Evolutionary conservation across 305 asterid species (phyloP), one percentile per base, ranked within the genome.

Genomic region (Solanum hybrid): DNA sequence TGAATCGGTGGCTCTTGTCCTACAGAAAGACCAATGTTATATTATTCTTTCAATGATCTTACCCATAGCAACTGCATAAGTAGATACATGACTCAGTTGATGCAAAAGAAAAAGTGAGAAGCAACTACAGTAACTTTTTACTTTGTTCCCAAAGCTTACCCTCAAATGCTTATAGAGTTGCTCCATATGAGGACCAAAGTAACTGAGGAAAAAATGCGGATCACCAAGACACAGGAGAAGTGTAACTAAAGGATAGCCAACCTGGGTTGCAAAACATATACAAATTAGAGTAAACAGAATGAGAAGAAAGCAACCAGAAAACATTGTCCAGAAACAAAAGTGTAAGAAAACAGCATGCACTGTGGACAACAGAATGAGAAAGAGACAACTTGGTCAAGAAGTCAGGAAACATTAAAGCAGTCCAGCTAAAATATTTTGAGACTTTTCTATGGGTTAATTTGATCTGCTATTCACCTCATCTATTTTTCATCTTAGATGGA

Each of bases 181-280:
- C 89, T 97, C 99, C 99, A 97, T 97, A 93, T 97, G 99, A 89
- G 97, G 82, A 90, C 99, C 99, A 92, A 97, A 97, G 91, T 94
- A 95, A 91, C 85, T 93, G 91, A 96, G 99, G 94, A 97, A 97
- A 92, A 94, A 92, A 92, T 89, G 93, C 87, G 98, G 98, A 94
- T 97, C 99, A 51, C 99, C 99, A 36, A 97, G 99, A 91, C 99
- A 97, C 29, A 97, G 95, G 88, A 97, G 99, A 93, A 97, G 98
- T 91, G 98, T 97, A 93, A 97, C 99, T 96, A 97, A 93, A 89
- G 99, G 99, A 91, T 95, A 95, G 83, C 98, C 99, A 89, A 97
- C 99, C 99, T 97, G 92, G 87, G 90, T 87, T 64, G 85, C 91
- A 89, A 90, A 31, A 51, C 87, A 89, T 82, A 84, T 74, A 75